Conservation (phyloP, 106 monocot species). For the Acanthochlamys bracteata region DNA sequence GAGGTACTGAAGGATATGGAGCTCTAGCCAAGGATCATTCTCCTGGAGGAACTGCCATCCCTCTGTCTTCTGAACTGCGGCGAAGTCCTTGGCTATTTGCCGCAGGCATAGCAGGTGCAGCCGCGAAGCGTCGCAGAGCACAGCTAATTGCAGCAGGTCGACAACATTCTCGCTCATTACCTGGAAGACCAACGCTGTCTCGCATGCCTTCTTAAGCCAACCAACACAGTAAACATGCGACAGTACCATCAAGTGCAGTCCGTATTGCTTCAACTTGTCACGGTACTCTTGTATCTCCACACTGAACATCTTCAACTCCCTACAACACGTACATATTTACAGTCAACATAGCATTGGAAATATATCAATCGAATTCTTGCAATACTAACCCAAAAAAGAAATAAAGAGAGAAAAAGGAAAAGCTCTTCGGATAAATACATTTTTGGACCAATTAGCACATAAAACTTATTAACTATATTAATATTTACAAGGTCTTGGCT, state of each 20-base stretch:
- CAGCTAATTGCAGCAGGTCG: constrained; percentile 23
- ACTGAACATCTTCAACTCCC: no score
- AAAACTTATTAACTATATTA: no score
- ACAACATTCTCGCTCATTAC: constrained; percentile 25
- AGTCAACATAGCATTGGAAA: no score
- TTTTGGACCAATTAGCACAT: no score
- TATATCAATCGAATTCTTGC: no score
- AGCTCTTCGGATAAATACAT: no score
- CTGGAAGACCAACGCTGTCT: constrained; percentile 19
- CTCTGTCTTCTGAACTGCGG: constrained; percentile 48
- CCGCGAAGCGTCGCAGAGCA: constrained; percentile 55
- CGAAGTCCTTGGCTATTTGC: constrained; percentile 37
- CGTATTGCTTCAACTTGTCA: constrained; percentile 25
- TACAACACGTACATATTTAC: no score
- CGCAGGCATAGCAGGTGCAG: constrained; percentile 52
- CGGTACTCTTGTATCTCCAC: no score
- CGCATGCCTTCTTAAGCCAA: constrained; percentile 36
- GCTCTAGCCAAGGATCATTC: constrained; percentile 60
- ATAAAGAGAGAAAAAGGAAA: no score
- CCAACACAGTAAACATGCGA: constrained; percentile 40
- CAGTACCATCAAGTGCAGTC: constrained; percentile 41
- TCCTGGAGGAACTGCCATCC: constrained; percentile 46
- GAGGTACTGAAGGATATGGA: constrained; percentile 52
- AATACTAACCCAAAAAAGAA: no score
- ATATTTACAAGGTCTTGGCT: no score